Conservation (phyloP, 208 protist species). For the Tritrichomonas foetus region DNA sequence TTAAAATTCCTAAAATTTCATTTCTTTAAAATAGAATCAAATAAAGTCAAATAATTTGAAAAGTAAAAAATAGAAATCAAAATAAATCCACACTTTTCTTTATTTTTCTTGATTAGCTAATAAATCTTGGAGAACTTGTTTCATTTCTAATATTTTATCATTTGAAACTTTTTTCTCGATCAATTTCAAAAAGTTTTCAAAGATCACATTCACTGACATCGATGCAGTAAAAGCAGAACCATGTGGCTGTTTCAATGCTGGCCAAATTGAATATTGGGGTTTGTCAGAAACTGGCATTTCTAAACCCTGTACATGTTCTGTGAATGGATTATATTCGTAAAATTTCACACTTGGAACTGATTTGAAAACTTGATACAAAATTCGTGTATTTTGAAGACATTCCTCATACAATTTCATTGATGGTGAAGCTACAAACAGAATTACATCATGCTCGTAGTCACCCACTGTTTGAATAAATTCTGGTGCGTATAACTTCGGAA, state of each 20-base stretch:
- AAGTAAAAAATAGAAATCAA: no score
- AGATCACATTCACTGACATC: no score
- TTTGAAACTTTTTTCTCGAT: no score
- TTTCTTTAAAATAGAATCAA: no score
- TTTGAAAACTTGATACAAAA: background rate
- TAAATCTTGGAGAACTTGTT: no score
- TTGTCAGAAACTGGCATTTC: background rate
- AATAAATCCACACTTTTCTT: no score
- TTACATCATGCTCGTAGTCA: background rate
- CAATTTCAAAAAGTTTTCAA: no score
- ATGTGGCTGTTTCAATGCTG: background rate
- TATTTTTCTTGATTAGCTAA: no score
- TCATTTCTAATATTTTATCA: no score
- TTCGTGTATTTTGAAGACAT: background rate
- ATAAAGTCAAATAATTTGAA: no score
- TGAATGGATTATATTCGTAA: background rate
- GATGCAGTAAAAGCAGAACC: background rate
- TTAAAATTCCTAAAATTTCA: no score
- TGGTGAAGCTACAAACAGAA: background rate
- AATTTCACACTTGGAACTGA: background rate
- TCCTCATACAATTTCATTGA: background rate
- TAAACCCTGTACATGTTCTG: background rate
- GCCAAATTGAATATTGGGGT: slow-evolving; percentile 18
- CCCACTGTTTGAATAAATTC: background rate
- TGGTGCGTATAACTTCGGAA: background rate